A percentile compares a stretch with the other conserved stretches of the same genome.
Conservation (phyloP, 2,329 filamentous ascomycete species). For the Colletotrichum sp. region DNA sequence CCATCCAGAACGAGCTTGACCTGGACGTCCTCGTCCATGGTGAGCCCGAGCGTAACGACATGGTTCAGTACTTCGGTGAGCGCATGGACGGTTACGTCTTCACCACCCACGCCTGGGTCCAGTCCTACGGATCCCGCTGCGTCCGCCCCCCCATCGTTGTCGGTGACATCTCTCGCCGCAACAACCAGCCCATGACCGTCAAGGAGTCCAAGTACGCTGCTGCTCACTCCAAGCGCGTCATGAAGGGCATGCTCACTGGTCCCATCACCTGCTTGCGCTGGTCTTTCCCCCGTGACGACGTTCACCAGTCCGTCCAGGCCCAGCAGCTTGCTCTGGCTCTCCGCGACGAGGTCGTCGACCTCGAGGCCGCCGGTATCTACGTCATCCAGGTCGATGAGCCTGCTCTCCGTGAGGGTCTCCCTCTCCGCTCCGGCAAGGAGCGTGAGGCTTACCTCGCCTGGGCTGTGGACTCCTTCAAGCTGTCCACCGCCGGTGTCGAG, state of each 20-base stretch:
- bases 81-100: slow-evolving; percentile 96
- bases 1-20: slow-evolving; percentile 97
- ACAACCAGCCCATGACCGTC: slow-evolving; percentile 85
- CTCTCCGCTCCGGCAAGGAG: slow-evolving; percentile 91
- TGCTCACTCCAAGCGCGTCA: slow-evolving; percentile 95
- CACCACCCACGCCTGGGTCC: slow-evolving; percentile 98
- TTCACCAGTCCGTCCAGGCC: slow-evolving; percentile 98
- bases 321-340: slow-evolving; percentile 98
- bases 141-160: slow-evolving; percentile 98
- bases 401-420: slow-evolving; percentile 98
- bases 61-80: slow-evolving; percentile 99
- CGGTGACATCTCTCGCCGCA: slow-evolving; percentile 95
- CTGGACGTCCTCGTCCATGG: slow-evolving; percentile 98
- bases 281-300: slow-evolving; percentile 99
- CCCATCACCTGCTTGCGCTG: slow-evolving; percentile 98
- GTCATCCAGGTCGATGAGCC: slow-evolving; percentile 99
- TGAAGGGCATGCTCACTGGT: slow-evolving; percentile 99
- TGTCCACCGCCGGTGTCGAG: slow-evolving; percentile 89
- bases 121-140: slow-evolving; percentile 97
- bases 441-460: slow-evolving; percentile 96
- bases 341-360: slow-evolving; percentile 97
- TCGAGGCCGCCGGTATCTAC: slow-evolving; percentile 93
- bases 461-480: slow-evolving; percentile 98
- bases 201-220: slow-evolving; percentile 99
- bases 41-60: slow-evolving; percentile 99